Evolutionary conservation across 129 eudicot species (phyloP), one percentile per base, ranked within the genome.

Genomic region (Flaveria linearis): DNA sequence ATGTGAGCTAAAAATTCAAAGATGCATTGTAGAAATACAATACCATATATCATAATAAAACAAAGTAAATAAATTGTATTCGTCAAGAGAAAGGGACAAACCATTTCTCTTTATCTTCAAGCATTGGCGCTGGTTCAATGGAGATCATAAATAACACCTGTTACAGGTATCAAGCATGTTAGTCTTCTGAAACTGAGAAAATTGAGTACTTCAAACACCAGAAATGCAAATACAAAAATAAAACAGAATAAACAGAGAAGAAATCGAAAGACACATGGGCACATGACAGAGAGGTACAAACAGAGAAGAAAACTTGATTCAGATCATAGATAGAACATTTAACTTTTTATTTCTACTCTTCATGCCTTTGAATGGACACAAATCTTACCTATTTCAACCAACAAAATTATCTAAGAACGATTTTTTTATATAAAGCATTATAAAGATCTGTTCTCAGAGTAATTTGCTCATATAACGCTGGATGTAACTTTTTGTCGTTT

Each of bases 121-220:
- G 98, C 98, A 94, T 94, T 75, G 98, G 98, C 75, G 98, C 98
- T 30, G 98, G 98, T 81, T 94, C 97, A n/a, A 74, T 89, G 69
- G 97, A 91, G 81, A 94, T 94, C 98, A 94, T 94, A 85, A 94
- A 94, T 80, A 94, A 78, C 68, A 94, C 97, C 98, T 94, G 71
- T 66, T 73, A 81, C 76, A 74, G 69, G 33, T 28, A 58, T 61
- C 47, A 60, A 55, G 65, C 36, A 69, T 3, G 79, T 79, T 69
- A 87, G 57, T 69, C 53, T 42, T 69, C 66, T 45, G 45, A 77
- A 68, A 52, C 43, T 18, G 68, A 71, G 71, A 80, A 52, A 36
- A 69, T n/a, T 13, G 67, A 25, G 41, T 61, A 13, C 5, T 26
- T 67, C 30, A 60, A 45, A 66, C 51, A 46, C 71, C 64, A 74